Evolutionary conservation across 495 filamentous ascomycete species (phyloP), one percentile per base, ranked within the genome.

Genomic region (Penicillium mononematosum): DNA sequence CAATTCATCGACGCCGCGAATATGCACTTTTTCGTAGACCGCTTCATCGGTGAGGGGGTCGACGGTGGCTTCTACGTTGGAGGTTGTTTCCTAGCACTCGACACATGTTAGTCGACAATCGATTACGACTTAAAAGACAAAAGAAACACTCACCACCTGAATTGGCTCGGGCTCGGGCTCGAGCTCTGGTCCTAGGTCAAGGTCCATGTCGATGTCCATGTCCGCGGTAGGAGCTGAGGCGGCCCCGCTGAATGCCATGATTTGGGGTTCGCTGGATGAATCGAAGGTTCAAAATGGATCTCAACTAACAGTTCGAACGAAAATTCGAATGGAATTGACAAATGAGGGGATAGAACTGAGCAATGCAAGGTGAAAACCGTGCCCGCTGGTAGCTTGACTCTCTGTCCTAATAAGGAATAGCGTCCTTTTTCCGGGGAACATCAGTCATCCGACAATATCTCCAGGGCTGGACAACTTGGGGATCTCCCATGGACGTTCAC

Each of bases 121-220:
- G 41, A 45, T 38, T 17, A 50, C 12, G 20, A 38, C 39, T 41
- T 5, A 3, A 17, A 19, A 32, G 29, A 51, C 39, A 38, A 22
- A 19, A 51, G 24, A 29, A n/a, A 20, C 16, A 34, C 72, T 70
- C 58, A 77, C 77, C 10, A 61, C 60, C 32, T 73, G 68, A 53
- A 70, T 70, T 53, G 55, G 58, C 52, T 76, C 73, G 43, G 45
- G 70, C 62, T 70, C 81, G 66, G 65, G 80, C 58, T 69, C 65
- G 58, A 64, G 63, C 57, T 83, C 85, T 20, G 87, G 70, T 61
- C 88, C 87, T 48, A 90, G 67, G 60, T 91, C 89, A 49, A 90
- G 67, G 60, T 91, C 89, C 69, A 91, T 88, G 47, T 92, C 89
- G 50, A 91, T 85, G 68, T 92, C 89, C 87, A 89, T 89, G 46